Evolutionary conservation across 441 rosid genomes (phyloP).

Genomic region (Erysimum pusillum): DNA sequence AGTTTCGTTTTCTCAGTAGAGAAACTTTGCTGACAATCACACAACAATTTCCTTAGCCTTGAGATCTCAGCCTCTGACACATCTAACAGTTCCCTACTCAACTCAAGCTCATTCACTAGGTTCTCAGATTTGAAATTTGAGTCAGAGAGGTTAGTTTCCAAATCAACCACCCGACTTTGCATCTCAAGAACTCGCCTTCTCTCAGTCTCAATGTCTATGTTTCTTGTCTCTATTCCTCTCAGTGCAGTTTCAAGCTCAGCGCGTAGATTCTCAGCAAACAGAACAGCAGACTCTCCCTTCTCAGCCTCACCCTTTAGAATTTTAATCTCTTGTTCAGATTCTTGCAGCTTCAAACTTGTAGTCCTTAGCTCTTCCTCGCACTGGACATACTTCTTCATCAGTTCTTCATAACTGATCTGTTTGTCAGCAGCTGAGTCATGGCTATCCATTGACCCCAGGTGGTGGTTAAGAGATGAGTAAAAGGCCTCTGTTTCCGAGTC

Average conservation of each 20-base stretch:
- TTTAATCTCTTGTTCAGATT: constrained; percentile 63
- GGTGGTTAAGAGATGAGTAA: constrained; percentile 59
- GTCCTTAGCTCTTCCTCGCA: constrained; percentile 61
- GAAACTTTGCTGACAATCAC: constrained; percentile 53
- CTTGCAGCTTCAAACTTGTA: constrained; percentile 56
- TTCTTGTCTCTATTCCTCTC: constrained; percentile 50
- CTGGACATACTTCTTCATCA: constrained; percentile 40
- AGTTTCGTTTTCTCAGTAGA: constrained; percentile 56
- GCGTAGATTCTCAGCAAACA: constrained; percentile 43
- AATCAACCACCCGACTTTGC: constrained; percentile 51
- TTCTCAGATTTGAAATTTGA: constrained; percentile 39
- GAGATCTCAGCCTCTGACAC: constrained; percentile 49
- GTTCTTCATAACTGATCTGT: constrained; percentile 50
- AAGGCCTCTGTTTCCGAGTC: constrained; percentile 78
- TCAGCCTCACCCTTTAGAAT: constrained; percentile 56
- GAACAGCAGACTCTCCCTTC: constrained; percentile 44
- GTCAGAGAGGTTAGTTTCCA: constrained; percentile 48
- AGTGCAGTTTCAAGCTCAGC: constrained; percentile 62
- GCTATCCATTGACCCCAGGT: constrained; percentile 43
- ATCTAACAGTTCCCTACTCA: constrained; percentile 42
- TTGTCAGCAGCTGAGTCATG: constrained; percentile 39
- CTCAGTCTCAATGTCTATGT: constrained; percentile 55
- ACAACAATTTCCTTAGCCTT: constrained; percentile 44
- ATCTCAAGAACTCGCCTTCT: constrained; percentile 54
- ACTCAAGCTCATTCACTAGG: constrained; percentile 50